Evolutionary conservation across 345 rosid species (phyloP).

Genomic region (thale cress (Arabidopsis thaliana)): TAIR10.1 NC_003076.8:6400501-6401000

Average conservation of each 20-base stretch:
- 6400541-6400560: no score
- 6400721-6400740: slow-evolving; percentile 22
- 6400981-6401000: no score
- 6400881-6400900: not conserved
- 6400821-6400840: not conserved
- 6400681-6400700: slow-evolving; percentile 11
- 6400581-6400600: no score
- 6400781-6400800: slow-evolving; percentile 1
- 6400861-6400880: not conserved
- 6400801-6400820: not conserved
- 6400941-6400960: no score
- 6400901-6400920: not conserved
- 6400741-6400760: slow-evolving; percentile 15
- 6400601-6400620: no score
- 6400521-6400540: no score
- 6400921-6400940: not conserved
- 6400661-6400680: not conserved
- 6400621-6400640: not conserved
- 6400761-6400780: slow-evolving; percentile 14
- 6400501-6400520: no score
- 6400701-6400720: slow-evolving; percentile 31
- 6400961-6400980: no score
- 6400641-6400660: not conserved
- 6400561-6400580: no score
- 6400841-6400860: not conserved